These are phyloP conservation scores for Leavenworthia alabamica DNA, from an alignment of 345 rosid genomes.

Conservation along the genomic window DNA sequence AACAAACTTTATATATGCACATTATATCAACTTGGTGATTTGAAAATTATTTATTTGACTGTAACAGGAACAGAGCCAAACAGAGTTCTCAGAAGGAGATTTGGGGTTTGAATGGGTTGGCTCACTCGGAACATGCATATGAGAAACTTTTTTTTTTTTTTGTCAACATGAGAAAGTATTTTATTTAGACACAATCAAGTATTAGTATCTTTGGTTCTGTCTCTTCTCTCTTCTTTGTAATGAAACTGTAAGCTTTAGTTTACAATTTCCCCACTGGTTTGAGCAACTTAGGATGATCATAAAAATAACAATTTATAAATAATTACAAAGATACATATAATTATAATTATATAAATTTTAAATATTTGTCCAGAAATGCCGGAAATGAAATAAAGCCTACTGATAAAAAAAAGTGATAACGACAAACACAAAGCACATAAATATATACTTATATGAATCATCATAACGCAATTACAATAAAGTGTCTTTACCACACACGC, in stretches of 20 bases:
- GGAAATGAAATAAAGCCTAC: slow-evolving; percentile 11
- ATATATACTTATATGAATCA: slow-evolving; percentile 25
- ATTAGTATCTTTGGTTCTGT: slow-evolving; percentile 16
- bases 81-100: slow-evolving; percentile 34
- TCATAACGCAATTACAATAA: slow-evolving; percentile 28
- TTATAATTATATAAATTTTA: not conserved
- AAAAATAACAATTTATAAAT: not conserved
- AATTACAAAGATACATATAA: not conserved
- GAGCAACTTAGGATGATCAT: slow-evolving; percentile 9
- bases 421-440: slow-evolving; percentile 16
- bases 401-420: slow-evolving; percentile 10
- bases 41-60: not conserved
- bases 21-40: not conserved
- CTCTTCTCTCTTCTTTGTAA: slow-evolving; percentile 11
- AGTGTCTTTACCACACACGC: slow-evolving; percentile 20
- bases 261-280: not conserved
- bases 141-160: not conserved
- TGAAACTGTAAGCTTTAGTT: slow-evolving; percentile 3
- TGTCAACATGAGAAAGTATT: slow-evolving; percentile 8
- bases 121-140: slow-evolving; percentile 42
- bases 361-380: slow-evolving; percentile 16
- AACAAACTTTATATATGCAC: not conserved
- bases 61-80: slow-evolving; percentile 45
- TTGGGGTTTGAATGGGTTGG: slow-evolving; percentile 34
- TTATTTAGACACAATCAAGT: slow-evolving; percentile 4